Evolutionary conservation across 306 rosid genomes (phyloP), one percentile per base, ranked within the genome.

Genomic region (Dalbergia cultrata): DNA sequence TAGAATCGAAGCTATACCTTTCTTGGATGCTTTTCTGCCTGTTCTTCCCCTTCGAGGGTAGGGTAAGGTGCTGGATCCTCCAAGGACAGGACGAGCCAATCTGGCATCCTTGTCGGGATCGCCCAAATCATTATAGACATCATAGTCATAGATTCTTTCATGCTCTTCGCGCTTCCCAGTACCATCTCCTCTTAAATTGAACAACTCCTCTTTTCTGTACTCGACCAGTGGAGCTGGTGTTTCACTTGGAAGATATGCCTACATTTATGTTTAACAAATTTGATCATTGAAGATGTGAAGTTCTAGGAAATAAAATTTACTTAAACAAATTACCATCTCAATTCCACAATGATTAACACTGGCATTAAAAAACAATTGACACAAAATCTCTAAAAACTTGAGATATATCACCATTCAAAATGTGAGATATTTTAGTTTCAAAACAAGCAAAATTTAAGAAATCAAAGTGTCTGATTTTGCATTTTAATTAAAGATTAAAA

Each of bases 11-110:
- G 44, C 19, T 67, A 61, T 37, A 90, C 97, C 97, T 82, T 89
- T 81, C 41, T 58, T 62, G 3, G 92, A 5, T 21, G 89, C 73
- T 53, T 81, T 52, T 80, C 97, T 80, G 22, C 95, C 97, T 0
- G 97, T 93, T 87, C 98, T 88, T 60, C 94, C 97, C 34, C 98
- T 83, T 2, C 98, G 89, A 70, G 98, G 98, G 71, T 93, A 93
- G 69, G 98, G 97, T 37, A 83, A 86, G 43, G 53, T 53, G 37
- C 59, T 81, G 18, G 88, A 83, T 53, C 97, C 98, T 70, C 98
- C 98, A 6, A 93, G 95, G 76, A 86, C 83, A 0, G 89, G 94
- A 60, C 97, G 97, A 34, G 79, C 90, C 50, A 79, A 67, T 1
- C 58, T 22, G 34, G 41, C n/a, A 11, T 87, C 86, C 19, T 49